These are phyloP conservation scores for Plantago rigida DNA, from an alignment of 305 asterid species.

Conservation along the genomic window DNA sequence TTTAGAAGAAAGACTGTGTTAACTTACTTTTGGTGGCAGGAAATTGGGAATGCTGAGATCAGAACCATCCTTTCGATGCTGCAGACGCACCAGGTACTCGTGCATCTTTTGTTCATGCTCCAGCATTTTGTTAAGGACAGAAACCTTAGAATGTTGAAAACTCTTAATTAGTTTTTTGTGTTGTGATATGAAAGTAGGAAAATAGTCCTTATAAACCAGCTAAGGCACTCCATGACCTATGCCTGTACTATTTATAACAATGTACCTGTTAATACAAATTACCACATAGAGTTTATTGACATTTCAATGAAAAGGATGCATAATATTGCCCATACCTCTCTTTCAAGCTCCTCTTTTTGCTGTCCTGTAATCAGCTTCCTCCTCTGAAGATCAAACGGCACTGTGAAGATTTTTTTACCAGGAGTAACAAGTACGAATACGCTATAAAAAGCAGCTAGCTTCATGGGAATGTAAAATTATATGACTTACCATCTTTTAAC, in stretches of 20 bases:
- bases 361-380: conserved; percentile 33
- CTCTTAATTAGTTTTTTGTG: not conserved
- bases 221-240: conserved; percentile 4
- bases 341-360: conserved; percentile 60
- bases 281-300: not conserved
- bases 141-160: conserved; percentile 33
- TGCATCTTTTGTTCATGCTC: conserved; percentile 60
- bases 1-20: not conserved
- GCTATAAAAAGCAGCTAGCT: not conserved
- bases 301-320: not conserved
- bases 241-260: conserved; percentile 9
- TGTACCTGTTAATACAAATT: not conserved
- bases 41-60: conserved; percentile 46
- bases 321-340: conserved; percentile 50
- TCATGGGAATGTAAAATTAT: no score
- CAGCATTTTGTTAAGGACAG: conserved; percentile 57
- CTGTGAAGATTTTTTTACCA: not conserved
- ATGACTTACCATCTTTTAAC: no score
- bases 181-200: not conserved
- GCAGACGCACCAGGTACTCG: conserved; percentile 43
- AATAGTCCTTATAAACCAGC: not conserved
- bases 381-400: conserved; percentile 32
- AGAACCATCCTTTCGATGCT: conserved; percentile 37
- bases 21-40: conserved; percentile 55
- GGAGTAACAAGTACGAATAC: not conserved